Evolutionary conservation across 176 grass and related monocot species (phyloP), one percentile per base, ranked within the genome.

Genomic region (Musa beccarii): DNA sequence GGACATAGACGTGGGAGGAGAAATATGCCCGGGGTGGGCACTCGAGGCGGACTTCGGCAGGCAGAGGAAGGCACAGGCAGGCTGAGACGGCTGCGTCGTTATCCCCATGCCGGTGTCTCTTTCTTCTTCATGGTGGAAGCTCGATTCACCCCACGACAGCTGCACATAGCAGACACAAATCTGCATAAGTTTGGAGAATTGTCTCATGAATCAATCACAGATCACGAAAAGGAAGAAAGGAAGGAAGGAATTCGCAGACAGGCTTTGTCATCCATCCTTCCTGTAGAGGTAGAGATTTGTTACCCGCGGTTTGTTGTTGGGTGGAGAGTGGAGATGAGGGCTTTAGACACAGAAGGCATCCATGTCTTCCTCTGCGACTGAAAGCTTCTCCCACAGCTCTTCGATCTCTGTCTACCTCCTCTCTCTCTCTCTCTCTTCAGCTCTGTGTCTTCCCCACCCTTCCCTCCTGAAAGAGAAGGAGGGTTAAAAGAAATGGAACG

Each of bases 391-490:
- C 84, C 51, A 54, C 81, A 72, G 79, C 81, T 53, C 52, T 79
- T 85, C 87, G 52, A 67, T 76, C 72, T 64, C 79, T 79, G 56
- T 81, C 50, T 83, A 69, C 85, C 76, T 90, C 81, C 34, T 43
- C 34, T 43, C 34, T 43, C 34, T 43, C 34, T 43, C 34, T 43
- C 34, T 43, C 6, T 43, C 79, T 86, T 89, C 77, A 89, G 50
- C 50, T 61, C 25, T 64, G 15, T 50, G 14, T 56, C 90, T 71
- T 84, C 83, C 83, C 84, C 90, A 93, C 92, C 90, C 90, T 29
- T 29, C 81, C 86, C 94, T 91, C 93, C 90, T 85, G 87, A 91
- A 81, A 82, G 79, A 85, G 83, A 86, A 87, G 82, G 83, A 72
- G 75, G 80, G 54, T 88, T 86, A 90, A 82, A 81, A 81, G 75